phyloP scores from a whole-genome alignment of 2,329 filamentous ascomycete genomes.

The Calycina herbarum region DNA sequence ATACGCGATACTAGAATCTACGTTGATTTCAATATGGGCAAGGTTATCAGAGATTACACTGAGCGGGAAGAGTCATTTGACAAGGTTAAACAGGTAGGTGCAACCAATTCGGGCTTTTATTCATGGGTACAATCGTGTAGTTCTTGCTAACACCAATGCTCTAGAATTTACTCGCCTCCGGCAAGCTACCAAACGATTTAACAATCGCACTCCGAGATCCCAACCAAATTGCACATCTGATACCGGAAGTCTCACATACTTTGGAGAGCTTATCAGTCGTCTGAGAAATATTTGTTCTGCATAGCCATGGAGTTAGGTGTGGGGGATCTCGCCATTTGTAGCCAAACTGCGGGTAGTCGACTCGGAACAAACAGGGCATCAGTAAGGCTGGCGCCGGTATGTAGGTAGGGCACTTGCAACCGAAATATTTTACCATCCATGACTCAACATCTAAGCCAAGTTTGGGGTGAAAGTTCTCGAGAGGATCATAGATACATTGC shows the following conservation, averaged over 20 bases:
- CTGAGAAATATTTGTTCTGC: background rate
- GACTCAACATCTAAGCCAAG: too few relatives aligned
- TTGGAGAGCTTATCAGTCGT: slow-evolving; percentile 48
- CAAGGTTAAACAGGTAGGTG: slow-evolving; percentile 67
- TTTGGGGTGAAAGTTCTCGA: too few relatives aligned
- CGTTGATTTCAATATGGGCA: slow-evolving; percentile 77
- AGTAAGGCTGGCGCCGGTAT: too few relatives aligned
- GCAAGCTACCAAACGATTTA: slow-evolving; percentile 66
- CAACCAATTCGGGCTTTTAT: slow-evolving; percentile 24
- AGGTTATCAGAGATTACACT: slow-evolving; percentile 86
- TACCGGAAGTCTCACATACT: slow-evolving; percentile 69
- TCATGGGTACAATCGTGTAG: too few relatives aligned
- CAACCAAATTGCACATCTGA: slow-evolving; percentile 68
- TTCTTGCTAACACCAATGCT: background rate
- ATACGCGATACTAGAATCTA: slow-evolving; percentile 90
- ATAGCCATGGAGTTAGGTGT: background rate
- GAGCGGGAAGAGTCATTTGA: slow-evolving; percentile 82
- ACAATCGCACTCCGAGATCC: slow-evolving; percentile 77
- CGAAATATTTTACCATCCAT: too few relatives aligned
- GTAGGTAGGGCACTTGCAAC: too few relatives aligned
- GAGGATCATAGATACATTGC: too few relatives aligned
- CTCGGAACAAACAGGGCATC: too few relatives aligned
- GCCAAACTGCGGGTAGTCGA: background rate
- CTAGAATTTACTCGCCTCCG: slow-evolving; percentile 51
- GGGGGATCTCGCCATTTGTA: background rate